Conservation (phyloP, 257 asterid species). For the Solanum pinnatisectum region DNA sequence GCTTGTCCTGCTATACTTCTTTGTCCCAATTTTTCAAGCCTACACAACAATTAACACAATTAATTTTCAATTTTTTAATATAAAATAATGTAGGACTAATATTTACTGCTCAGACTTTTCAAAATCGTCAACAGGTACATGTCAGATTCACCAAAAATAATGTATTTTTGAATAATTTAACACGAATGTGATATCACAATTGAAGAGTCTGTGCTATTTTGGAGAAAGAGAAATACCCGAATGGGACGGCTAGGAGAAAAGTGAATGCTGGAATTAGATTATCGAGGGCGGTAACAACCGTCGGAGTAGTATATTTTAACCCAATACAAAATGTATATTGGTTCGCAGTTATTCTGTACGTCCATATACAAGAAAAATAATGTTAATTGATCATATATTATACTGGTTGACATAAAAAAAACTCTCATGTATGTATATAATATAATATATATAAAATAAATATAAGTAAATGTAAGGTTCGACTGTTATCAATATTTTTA, state of each 20-base stretch:
- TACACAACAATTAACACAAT: neutral
- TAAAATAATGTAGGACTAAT: neutral
- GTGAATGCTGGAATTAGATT: constrained; percentile 78
- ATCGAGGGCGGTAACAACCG: constrained; percentile 65
- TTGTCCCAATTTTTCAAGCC: constrained; percentile 47
- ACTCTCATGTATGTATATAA: neutral
- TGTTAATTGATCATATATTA: neutral
- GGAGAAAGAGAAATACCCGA: constrained; percentile 32
- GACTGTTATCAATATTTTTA: neutral
- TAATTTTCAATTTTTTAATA: neutral
- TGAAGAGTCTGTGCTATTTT: neutral
- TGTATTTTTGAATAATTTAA: no score
- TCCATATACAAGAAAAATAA: neutral
- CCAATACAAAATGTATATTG: constrained; percentile 78
- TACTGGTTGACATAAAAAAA: neutral
- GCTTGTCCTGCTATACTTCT: constrained; percentile 58
- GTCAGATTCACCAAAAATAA: no score
- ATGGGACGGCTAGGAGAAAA: constrained; percentile 56
- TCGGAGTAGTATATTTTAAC: constrained; percentile 74
- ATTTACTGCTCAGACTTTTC: neutral
- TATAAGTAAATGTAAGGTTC: neutral
- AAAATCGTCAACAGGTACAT: neutral
- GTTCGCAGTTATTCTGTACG: constrained; percentile 54
- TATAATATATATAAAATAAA: no score
- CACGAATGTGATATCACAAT: no score